Base-by-base conservation (phyloP, 495 filamentous ascomycete species). In the Tuber indicum region DNA sequence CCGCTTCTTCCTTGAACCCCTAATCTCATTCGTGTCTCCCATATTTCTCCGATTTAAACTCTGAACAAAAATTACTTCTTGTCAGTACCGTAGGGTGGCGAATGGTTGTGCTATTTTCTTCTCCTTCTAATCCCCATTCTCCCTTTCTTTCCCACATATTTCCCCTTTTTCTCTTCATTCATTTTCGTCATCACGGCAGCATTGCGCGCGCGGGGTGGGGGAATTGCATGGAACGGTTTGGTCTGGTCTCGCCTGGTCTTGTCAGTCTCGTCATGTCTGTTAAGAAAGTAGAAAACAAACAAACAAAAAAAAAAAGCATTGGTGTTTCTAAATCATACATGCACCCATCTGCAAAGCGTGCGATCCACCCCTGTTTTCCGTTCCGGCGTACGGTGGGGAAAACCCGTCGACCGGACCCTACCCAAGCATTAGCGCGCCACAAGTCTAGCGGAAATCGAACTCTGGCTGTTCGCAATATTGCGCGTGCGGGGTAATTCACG, bases 21-120 rank as follows among this genome's bases (percentile, higher is more conserved):
- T 49, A 41, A 72, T 72, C 70, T 8, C 12, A 23, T 41, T 26
- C 26, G 3, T 39, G 23, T 41, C 14, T 41, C 26, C 36, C 14
- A 23, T n/a, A 7, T 26, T 26, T 58, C n/a, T 23, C n/a, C 49
- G 49, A 23, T 58, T 58, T 58, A 26, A 58, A 26, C 49, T 58
- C n/a, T 58, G 8, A 41, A 72, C 19, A 71, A 39, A 71, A 23
- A 72, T 72, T 72, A 44, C 43, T 72, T 72, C 43, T 72, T 41
- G 36, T 72, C 43, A 41, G 39, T 72, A 44, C 36, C 43, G 70
- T 72, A 72, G 36, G 43, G 43, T 72, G 23, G 49, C 49, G 23
- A n/a, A 23, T 72, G 36, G 19, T 72, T 72, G 70, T n/a, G 70
- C 26, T 72, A 26, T 72, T 41, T 41, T n/a, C 26, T 21, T 32